Percentiles rank a stretch among this genome's conserved stretches.
Evolutionary conservation across 2,329 filamentous ascomycete species (phyloP).

Genomic region (Aspergillus fijiensis): DNA sequence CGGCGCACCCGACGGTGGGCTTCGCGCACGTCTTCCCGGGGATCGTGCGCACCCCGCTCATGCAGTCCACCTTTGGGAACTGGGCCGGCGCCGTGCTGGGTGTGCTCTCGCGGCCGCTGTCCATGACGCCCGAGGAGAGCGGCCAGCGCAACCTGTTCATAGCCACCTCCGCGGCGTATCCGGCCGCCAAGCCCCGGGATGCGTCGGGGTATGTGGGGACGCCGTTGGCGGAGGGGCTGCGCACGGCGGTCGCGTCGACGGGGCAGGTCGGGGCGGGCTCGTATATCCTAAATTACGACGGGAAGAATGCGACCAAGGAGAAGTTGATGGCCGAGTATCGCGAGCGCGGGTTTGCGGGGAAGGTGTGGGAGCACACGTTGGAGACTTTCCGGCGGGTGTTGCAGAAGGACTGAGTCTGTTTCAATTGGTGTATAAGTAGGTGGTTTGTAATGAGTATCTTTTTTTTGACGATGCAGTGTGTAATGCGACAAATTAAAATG

Average conservation of each 20-base stretch:
- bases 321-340: slow-evolving; percentile 29
- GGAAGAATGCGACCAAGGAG: slow-evolving; percentile 18
- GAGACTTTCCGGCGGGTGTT: slow-evolving; percentile 21
- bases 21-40: slow-evolving; percentile 53
- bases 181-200: slow-evolving; percentile 11
- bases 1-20: slow-evolving; percentile 46
- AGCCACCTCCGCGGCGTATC: slow-evolving; percentile 39
- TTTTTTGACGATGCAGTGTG: no score
- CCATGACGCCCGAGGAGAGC: slow-evolving; percentile 35
- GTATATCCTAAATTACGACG: slow-evolving; percentile 28
- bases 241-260: slow-evolving; percentile 21
- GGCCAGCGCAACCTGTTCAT: slow-evolving; percentile 49
- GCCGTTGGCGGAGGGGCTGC: slow-evolving; percentile 18
- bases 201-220: slow-evolving; percentile 7
- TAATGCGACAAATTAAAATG: no score
- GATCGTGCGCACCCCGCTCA: slow-evolving; percentile 48
- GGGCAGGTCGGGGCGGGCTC: slow-evolving; percentile 32
- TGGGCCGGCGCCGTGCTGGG: slow-evolving; percentile 24
- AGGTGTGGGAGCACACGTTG: slow-evolving; percentile 36
- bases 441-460: neutral
- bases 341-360: slow-evolving; percentile 25
- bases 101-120: slow-evolving; percentile 15
- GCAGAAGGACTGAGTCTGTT: neutral
- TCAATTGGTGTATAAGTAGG: neutral
- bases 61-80: slow-evolving; percentile 27